A percentile compares a stretch with the other conserved stretches of the same genome.
Conservation (phyloP, 306 rosid species). For the Medicago arabica region DNA sequence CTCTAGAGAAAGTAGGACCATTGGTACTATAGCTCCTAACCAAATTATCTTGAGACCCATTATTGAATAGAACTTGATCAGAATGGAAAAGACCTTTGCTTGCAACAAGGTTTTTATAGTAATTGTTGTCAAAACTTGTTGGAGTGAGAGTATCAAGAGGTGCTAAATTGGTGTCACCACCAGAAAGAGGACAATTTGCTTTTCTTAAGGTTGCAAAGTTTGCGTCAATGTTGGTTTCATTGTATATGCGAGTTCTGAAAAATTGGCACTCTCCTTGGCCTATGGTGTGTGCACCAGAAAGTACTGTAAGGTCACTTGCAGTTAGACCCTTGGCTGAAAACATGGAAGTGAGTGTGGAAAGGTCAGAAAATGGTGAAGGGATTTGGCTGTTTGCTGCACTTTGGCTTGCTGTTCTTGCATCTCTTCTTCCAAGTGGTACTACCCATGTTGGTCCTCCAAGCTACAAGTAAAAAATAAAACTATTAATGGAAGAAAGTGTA, state of each 20-base stretch:
- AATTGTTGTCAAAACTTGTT: slow-evolving; percentile 61
- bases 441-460: slow-evolving; percentile 79
- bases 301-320: slow-evolving; percentile 61
- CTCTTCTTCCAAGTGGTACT: slow-evolving; percentile 72
- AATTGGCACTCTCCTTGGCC: slow-evolving; percentile 57
- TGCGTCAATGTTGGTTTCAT: slow-evolving; percentile 68
- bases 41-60: slow-evolving; percentile 66
- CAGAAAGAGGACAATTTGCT: slow-evolving; percentile 57
- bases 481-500: too few relatives aligned
- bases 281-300: slow-evolving; percentile 79
- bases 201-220: slow-evolving; percentile 53
- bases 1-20: slow-evolving; percentile 44
- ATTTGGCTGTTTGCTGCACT: slow-evolving; percentile 63
- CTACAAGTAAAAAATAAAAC: slow-evolving; percentile 40
- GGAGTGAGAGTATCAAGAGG: slow-evolving; percentile 62
- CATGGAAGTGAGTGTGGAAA: slow-evolving; percentile 52
- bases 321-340: slow-evolving; percentile 55
- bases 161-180: slow-evolving; percentile 66
- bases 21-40: slow-evolving; percentile 58
- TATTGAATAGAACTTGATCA: slow-evolving; percentile 73
- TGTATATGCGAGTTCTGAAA: slow-evolving; percentile 69
- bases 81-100: slow-evolving; percentile 73
- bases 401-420: slow-evolving; percentile 75
- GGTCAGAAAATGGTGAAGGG: slow-evolving; percentile 61
- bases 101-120: slow-evolving; percentile 55